phyloP scores from a whole-genome alignment of 2,329 filamentous ascomycete genomes.

The Diplodia seriata region DNA sequence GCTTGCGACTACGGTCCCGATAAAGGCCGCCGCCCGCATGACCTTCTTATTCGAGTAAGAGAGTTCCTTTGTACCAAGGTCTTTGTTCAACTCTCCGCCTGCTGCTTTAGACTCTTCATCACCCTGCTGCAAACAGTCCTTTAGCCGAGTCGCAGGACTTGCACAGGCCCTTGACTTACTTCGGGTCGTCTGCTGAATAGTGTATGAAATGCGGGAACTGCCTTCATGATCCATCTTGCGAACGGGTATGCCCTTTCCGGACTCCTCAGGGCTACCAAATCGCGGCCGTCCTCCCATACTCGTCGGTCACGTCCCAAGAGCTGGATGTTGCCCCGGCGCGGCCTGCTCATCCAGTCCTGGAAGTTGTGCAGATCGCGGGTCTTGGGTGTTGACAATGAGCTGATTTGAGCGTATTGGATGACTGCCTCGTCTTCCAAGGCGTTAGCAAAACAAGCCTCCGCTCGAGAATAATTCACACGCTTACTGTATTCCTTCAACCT shows the following conservation, averaged over 20 bases:
- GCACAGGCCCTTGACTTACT: neutral
- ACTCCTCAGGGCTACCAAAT: neutral
- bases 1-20: neutral
- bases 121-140: no score
- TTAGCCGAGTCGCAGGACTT: no score
- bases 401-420: neutral
- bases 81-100: no score
- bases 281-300: neutral
- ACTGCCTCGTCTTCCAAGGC: constrained; percentile 1
- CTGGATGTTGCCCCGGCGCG: neutral
- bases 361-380: neutral
- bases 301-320: neutral
- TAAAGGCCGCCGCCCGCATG: neutral
- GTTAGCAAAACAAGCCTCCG: no score
- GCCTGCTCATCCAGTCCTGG: constrained; percentile 3
- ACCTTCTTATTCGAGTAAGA: neutral
- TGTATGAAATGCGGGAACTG: neutral
- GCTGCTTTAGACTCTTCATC: no score
- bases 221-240: constrained; percentile 6
- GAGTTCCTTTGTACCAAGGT: neutral
- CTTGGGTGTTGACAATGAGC: neutral
- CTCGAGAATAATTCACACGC: neutral
- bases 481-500: constrained; percentile 22
- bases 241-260: neutral
- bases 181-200: neutral